Evolutionary conservation across 1,284 basidiomycete species (phyloP).

Genomic region (Ustilago bromivora): DNA sequence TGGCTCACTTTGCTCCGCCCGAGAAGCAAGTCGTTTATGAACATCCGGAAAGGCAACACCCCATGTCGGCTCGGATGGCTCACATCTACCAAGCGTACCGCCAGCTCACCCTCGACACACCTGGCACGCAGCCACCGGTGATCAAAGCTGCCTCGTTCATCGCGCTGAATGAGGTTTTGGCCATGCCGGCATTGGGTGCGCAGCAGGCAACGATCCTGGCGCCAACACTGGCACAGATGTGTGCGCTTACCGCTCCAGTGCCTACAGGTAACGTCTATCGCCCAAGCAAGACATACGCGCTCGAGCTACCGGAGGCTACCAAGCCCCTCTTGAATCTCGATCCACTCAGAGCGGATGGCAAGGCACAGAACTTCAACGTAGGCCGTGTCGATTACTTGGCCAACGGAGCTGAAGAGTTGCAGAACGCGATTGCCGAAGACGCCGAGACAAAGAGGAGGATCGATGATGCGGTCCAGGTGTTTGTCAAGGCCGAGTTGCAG

Average conservation of each 20-base stretch:
- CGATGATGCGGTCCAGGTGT: slow-evolving; percentile 39
- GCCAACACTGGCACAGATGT: slow-evolving; percentile 34
- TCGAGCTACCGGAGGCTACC: slow-evolving; percentile 22
- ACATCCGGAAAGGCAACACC: slow-evolving; percentile 27
- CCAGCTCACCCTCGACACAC: slow-evolving; percentile 3
- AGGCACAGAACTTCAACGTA: slow-evolving; percentile 20
- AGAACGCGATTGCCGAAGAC: slow-evolving; percentile 22
- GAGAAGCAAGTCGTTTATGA: slow-evolving; percentile 25
- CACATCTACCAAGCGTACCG: slow-evolving; percentile 49
- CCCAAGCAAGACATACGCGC: slow-evolving; percentile 30
- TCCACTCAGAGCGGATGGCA: slow-evolving; percentile 31
- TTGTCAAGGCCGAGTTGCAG: slow-evolving; percentile 29
- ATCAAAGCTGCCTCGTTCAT: slow-evolving; percentile 41
- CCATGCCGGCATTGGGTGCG: slow-evolving; percentile 35
- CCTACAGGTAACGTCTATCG: slow-evolving; percentile 21
- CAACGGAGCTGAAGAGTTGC: slow-evolving; percentile 22
- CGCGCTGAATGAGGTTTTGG: slow-evolving; percentile 39
- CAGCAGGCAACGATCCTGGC: slow-evolving; percentile 43
- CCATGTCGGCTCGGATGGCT: slow-evolving; percentile 38
- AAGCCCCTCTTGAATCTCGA: slow-evolving; percentile 29
- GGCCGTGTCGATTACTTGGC: slow-evolving; percentile 20
- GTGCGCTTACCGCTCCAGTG: slow-evolving; percentile 1
- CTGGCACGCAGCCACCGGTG: slow-evolving; percentile 12
- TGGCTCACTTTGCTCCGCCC: slow-evolving; percentile 60
- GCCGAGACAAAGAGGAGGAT: slow-evolving; percentile 33